Base-by-base conservation (phyloP, 306 rosid species). In the Vigna mungo region DNA sequence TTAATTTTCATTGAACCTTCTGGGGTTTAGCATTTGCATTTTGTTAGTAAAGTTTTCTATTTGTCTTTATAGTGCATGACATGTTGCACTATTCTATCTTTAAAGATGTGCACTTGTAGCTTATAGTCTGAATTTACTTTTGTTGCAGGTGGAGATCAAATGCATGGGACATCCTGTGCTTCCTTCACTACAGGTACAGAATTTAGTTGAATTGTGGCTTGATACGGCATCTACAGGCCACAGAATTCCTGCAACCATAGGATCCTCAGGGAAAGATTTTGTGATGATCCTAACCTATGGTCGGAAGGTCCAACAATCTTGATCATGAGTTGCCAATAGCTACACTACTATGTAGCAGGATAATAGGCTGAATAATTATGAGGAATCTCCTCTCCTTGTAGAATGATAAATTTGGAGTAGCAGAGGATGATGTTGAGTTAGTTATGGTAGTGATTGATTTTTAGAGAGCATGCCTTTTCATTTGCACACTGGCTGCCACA, bases 71-170 rank as follows among this genome's bases (percentile, higher is more conserved):
- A 2, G 34, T 0, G 34, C 5, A 30, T 30, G 34, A 30, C 34
- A 30, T n/a, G 23, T 32, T 62, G 46, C 44, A 16, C 8, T n/a
- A 30, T 61, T 15, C 0, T 43, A 43, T 10, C 48, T 39, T 39
- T 20, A 15, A 61, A 32, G 14, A 18, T 23, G 59, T n/a, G 58
- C 49, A 18, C 49, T 60, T 41, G 15, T 70, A 48, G 32, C 48
- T 59, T 37, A 51, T 13, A 17, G 6, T 20, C 2, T 30, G 5
- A 34, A 18, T 10, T 65, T 48, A 4, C 21, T 15, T 62, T 5
- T 80, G 39, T 68, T 89, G 81, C 79, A 93, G 98, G 88, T 93
- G 68, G 97, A 87, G 85, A 90, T 93, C 43, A 89, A 71, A 76
- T 93, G 97, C 48, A 75, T 88, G 91, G 97, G 96, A 39, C 85